phyloP scores from a whole-genome alignment of 306 rosid species.

The Cicer cuneatum region DNA sequence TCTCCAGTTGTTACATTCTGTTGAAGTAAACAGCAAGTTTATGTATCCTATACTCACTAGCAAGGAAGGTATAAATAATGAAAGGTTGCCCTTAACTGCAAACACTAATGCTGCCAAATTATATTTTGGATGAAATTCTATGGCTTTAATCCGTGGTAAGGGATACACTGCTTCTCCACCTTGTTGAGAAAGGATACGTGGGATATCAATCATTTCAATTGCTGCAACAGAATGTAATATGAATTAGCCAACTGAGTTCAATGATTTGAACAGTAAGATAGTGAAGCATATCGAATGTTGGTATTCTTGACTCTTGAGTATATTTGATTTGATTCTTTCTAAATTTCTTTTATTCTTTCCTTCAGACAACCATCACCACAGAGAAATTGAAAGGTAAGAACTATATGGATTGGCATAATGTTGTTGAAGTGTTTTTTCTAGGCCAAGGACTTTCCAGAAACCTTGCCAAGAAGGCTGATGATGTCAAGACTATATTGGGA shows the following conservation, averaged over 20 bases:
- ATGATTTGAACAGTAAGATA: constrained; percentile 29
- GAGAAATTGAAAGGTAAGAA: constrained; percentile 3
- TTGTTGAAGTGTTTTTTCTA: neutral
- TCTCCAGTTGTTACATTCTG: constrained; percentile 78
- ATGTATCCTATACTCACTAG: constrained; percentile 22
- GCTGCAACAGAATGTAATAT: constrained; percentile 62
- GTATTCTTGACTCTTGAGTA: constrained; percentile 30
- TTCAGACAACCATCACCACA: neutral
- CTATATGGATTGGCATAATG: neutral
- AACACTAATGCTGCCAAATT: constrained; percentile 89
- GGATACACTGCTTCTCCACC: constrained; percentile 99
- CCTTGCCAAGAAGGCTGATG: neutral
- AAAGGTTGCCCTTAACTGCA: constrained; percentile 69
- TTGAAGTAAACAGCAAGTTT: constrained; percentile 46
- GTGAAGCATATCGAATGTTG: constrained; percentile 32
- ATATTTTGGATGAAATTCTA: constrained; percentile 91
- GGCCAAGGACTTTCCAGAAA: neutral
- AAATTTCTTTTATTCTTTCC: neutral
- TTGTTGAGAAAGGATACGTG: constrained; percentile 96
- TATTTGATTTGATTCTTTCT: constrained; percentile 21
- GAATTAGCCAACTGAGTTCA: constrained; percentile 39
- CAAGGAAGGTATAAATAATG: constrained; percentile 24
- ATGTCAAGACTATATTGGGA: neutral
- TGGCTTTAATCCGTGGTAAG: constrained; percentile 74
- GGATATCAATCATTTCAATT: constrained; percentile 92